These are phyloP conservation scores for Moesziomyces antarcticus DNA, from an alignment of 1,284 basidiomycete species.

Conservation along the genomic window DNA sequence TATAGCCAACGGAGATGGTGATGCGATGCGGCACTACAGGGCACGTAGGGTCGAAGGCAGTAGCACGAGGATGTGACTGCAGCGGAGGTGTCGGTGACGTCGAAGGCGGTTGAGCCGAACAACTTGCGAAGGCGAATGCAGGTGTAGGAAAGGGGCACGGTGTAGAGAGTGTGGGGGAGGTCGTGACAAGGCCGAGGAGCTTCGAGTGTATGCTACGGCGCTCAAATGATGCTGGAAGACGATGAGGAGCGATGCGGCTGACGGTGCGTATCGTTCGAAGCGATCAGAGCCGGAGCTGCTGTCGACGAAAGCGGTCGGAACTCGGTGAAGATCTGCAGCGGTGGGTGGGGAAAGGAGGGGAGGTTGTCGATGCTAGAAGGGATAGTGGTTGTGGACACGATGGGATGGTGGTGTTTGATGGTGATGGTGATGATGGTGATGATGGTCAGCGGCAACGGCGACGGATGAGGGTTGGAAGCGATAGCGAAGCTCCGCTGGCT, in stretches of 20 bases:
- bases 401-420: too few relatives aligned
- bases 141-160: background rate
- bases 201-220: background rate
- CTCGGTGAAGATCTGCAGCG: background rate
- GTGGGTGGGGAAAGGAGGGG: background rate
- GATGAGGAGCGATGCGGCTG: background rate
- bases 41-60: too few relatives aligned
- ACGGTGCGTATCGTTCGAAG: background rate
- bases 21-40: background rate
- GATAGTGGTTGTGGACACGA: background rate
- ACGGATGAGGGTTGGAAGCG: conserved; percentile 3
- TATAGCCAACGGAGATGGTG: background rate
- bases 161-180: background rate
- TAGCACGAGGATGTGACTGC: background rate
- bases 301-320: too few relatives aligned
- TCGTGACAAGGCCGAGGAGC: conserved; percentile 1
- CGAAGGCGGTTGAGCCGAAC: background rate
- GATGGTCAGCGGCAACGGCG: background rate
- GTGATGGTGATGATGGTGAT: conserved; percentile 5
- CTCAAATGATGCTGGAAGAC: background rate
- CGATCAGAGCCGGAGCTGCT: background rate
- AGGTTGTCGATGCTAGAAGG: background rate
- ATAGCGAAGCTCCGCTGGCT: background rate
- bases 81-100: background rate
- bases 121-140: background rate